Evolutionary conservation across 352 stramenopile species (phyloP), one percentile per base, ranked within the genome.

Genomic region (Blastocystis sp.): DNA sequence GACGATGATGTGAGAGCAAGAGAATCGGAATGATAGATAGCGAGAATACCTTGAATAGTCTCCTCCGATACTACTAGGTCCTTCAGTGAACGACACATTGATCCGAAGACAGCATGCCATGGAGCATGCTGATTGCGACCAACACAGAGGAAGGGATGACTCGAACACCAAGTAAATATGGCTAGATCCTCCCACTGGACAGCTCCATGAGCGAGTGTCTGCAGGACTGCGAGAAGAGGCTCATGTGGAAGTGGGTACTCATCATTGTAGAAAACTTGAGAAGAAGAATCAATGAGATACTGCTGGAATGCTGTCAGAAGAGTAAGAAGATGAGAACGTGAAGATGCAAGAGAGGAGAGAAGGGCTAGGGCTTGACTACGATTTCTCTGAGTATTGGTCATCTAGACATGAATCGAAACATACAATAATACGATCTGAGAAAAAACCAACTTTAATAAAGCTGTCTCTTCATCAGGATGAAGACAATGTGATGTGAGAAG

Each of bases 221-320:
- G 30, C 9, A 84, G 51, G 22, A 84, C 37, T 7, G 17, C 30
- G 22, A 84, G 27, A 15, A 84, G 53, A 30, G 73, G 48, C n/a
- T 84, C 73, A 27, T 56, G 51, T 0, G 53, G 30, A 7, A 68
- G 40, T 35, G 73, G 73, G 51, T 84, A 84, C 15, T 84, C 73
- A 27, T 84, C 73, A 42, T 64, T 68, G n/a, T 68, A 66, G 73
- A 84, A 84, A 1, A n/a, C 22, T 35, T 66, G 44, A 22, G 73
- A 58, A 13, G 73, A 62, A 35, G 11, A 22, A 22, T 30, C 30
- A 35, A 84, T 40, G 42, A 84, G 56, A 35, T 37, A 84, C 22
- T 33, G 27, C 51, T 68, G 73, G 73, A 69, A 84, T 13, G 48
- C 37, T 22, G 57, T 37, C 48, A 84, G 27, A 9, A 84, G 56